Conservation (phyloP, 257 asterid genomes). For the Solanum chaucha region DNA sequence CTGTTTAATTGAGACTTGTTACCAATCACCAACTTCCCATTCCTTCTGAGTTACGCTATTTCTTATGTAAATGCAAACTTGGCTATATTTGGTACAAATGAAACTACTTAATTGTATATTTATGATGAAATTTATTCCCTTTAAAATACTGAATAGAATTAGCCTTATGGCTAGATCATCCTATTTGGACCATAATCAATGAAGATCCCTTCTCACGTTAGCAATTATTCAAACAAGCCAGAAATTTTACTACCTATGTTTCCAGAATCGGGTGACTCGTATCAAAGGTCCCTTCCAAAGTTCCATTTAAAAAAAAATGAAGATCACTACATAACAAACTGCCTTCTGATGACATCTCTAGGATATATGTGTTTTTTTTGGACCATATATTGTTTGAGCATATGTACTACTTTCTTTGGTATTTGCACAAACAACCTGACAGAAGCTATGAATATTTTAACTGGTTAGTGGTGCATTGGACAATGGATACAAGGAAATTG, state of each 20-base stretch:
- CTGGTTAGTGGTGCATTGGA: not conserved
- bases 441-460: not conserved
- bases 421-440: not conserved
- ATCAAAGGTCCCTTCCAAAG: not conserved
- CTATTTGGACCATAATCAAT: not conserved
- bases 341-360: not conserved
- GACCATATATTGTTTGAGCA: not conserved
- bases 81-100: no score
- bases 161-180: not conserved
- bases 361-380: not conserved
- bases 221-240: not conserved
- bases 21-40: no score
- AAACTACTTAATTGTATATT: no score
- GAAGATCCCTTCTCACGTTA: not conserved
- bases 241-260: not conserved
- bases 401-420: not conserved
- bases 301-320: not conserved
- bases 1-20: no score
- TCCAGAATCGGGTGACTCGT: not conserved
- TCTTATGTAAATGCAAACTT: no score
- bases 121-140: not conserved
- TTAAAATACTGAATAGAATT: not conserved
- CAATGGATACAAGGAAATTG: not conserved
- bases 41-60: no score
- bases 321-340: not conserved